Base-by-base conservation (phyloP, 2,329 filamentous ascomycete species). In the Stemphylium beticola region DNA sequence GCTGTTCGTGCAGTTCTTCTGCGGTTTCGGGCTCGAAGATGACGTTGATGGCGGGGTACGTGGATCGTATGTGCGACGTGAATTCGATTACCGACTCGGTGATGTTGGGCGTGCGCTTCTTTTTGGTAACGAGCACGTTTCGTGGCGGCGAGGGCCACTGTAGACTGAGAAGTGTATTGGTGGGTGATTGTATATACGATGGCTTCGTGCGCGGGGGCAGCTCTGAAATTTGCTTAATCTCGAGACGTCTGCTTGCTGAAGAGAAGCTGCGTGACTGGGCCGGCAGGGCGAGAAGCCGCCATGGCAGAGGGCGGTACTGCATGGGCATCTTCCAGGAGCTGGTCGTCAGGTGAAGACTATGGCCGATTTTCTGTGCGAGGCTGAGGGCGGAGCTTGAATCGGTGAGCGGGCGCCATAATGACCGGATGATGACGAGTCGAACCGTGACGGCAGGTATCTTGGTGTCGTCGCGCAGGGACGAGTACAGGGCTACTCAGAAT, bases 1-100 rank as follows among this genome's bases (percentile, higher is more conserved):
- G 80, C 2, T 80, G 79, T 3, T 85, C 80, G 72, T 96, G 90
- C 29, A 97, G 79, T 55, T 87, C 82, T 5, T 83, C 73, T 3
- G 93, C 92, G 14, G 92, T 86, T 43, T 86, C 82, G 3, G 84
- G 87, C 75, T 98, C 95, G 63, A 98, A 87, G 10, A 98, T 85
- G 43, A 98, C 82, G 67, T 91, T 89, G 59, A 93, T 85, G 47
- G 85, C 85, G 1, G 92, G 88, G 74, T 98, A 97, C 55, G 91
- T 91, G 58, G 81, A 82, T 63, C 87, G 85, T 54, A 97, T 84
- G 75, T 98, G 90, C 69, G 81, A 80, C 38, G 80, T 80, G 67
- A 86, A 86, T 65, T 86, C 84, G 55, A 86, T 68, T 33, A 87
- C 73, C 2, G 84, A 83, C 12, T 79, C 73, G 24, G 82, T 85